phyloP scores from a whole-genome alignment of 2,329 filamentous ascomycete genomes.

The Penicillium sp. region DNA sequence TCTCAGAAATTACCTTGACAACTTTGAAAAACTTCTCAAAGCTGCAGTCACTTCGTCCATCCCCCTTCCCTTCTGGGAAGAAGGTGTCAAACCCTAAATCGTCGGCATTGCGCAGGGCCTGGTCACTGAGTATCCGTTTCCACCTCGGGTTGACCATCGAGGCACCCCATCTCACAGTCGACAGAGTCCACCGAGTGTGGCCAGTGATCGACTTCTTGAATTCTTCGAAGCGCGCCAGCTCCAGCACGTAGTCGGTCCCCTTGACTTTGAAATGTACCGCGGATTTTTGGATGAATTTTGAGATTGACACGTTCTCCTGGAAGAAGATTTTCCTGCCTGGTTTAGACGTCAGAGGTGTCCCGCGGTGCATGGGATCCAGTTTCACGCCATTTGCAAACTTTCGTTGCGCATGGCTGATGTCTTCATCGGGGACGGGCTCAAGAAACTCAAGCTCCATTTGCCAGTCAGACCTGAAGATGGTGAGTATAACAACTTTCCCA shows the following conservation, averaged over 20 bases:
- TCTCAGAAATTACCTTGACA: slow-evolving; percentile 38
- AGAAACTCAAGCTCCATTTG: slow-evolving; percentile 47
- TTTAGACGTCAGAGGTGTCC: slow-evolving; percentile 23
- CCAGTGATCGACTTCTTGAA: slow-evolving; percentile 26
- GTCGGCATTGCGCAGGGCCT: background rate
- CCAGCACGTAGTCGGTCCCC: slow-evolving; percentile 46
- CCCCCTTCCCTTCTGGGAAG: slow-evolving; percentile 33
- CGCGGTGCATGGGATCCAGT: slow-evolving; percentile 2
- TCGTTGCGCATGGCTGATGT: slow-evolving; percentile 25
- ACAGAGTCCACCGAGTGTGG: slow-evolving; percentile 10
- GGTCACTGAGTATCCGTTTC: slow-evolving; percentile 28
- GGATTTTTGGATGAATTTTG: slow-evolving; percentile 44
- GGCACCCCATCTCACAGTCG: slow-evolving; percentile 41
- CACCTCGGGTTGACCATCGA: slow-evolving; percentile 44
- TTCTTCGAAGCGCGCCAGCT: slow-evolving; percentile 48
- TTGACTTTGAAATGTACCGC: slow-evolving; percentile 45
- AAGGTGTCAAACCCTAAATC: slow-evolving; percentile 37
- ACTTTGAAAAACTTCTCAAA: slow-evolving; percentile 42
- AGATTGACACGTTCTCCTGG: slow-evolving; percentile 29
- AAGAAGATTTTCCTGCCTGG: slow-evolving; percentile 38
- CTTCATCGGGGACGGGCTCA: slow-evolving; percentile 35
- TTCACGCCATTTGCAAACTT: slow-evolving; percentile 5
- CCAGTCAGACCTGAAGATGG: slow-evolving; percentile 41
- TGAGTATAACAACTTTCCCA: too few relatives aligned
- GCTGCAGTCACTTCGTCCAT: slow-evolving; percentile 27